These are phyloP conservation scores for Salvia sclarea DNA, from an alignment of 305 asterid genomes.

Conservation along the genomic window DNA sequence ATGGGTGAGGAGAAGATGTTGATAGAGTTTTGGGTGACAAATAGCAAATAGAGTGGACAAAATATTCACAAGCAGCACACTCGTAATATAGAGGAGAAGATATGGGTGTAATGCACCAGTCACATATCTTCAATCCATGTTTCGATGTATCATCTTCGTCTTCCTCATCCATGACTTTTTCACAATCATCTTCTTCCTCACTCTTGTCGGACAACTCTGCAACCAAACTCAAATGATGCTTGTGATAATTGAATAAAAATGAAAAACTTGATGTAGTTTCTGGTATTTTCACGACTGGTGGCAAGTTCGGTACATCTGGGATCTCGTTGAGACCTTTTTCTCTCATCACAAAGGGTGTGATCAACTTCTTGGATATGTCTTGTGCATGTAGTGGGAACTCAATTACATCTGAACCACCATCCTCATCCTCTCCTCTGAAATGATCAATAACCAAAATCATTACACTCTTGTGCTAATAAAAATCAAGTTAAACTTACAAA, in stretches of 20 bases:
- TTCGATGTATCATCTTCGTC: not conserved
- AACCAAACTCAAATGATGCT: conserved; percentile 22
- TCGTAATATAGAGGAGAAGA: conserved; percentile 19
- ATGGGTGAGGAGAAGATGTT: not conserved
- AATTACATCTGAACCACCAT: not conserved
- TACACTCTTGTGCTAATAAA: too few relatives aligned
- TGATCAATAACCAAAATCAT: not conserved
- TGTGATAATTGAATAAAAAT: not conserved
- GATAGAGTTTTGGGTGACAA: not conserved
- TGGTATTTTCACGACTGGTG: not conserved
- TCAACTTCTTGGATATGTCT: conserved; percentile 7
- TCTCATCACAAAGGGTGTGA: conserved; percentile 21
- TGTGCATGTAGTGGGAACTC: not conserved
- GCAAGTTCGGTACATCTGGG: not conserved
- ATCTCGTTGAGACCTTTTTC: not conserved
- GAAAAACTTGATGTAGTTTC: not conserved
- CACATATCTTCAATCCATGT: not conserved
- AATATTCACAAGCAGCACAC: not conserved
- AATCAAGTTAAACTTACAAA: too few relatives aligned
- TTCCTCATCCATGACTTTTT: too few relatives aligned
- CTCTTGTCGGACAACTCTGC: not conserved
- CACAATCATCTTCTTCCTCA: not conserved
- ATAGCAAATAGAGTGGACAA: conserved; percentile 12
- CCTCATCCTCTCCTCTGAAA: not conserved
- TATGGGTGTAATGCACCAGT: conserved; percentile 7